Percentiles rank a stretch among this genome's conserved stretches.
Conservation (phyloP, 805 yeast species). For the Metschnikowia bowlesiae region DNA sequence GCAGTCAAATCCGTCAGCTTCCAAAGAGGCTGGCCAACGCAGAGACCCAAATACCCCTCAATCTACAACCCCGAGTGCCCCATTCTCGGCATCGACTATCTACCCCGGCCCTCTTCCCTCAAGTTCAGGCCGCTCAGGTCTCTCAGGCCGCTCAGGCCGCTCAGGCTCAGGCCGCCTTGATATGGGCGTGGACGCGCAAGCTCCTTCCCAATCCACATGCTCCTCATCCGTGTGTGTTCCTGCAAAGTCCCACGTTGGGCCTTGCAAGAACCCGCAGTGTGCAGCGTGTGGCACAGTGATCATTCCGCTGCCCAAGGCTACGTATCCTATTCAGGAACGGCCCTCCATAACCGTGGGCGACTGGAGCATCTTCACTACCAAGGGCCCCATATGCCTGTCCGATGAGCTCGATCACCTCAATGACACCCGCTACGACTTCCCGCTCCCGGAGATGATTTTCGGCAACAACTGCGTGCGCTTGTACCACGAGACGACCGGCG, state of each 20-base stretch:
- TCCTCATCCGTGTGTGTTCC: constrained; percentile 31
- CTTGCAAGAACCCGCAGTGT: constrained; percentile 47
- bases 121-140: no score
- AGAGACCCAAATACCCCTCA: no score
- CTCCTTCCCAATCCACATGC: no score
- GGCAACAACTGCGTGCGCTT: constrained; percentile 71
- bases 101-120: no score
- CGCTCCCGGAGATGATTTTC: constrained; percentile 96
- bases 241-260: constrained; percentile 36
- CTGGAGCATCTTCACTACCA: constrained; percentile 72
- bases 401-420: constrained; percentile 69
- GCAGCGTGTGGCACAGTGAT: constrained; percentile 66
- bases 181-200: no score
- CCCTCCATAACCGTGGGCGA: constrained; percentile 67
- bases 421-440: constrained; percentile 57
- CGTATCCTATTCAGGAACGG: constrained; percentile 55
- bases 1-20: no score
- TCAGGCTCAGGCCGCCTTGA: no score
- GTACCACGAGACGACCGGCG: constrained; percentile 30
- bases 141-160: no score
- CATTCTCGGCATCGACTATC: no score
- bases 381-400: constrained; percentile 73
- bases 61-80: no score
- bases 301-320: constrained; percentile 71
- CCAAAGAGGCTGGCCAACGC: no score